These are phyloP conservation scores for Phyllachora maydis DNA, from an alignment of 2,329 filamentous ascomycete species.

Conservation along the genomic window DNA sequence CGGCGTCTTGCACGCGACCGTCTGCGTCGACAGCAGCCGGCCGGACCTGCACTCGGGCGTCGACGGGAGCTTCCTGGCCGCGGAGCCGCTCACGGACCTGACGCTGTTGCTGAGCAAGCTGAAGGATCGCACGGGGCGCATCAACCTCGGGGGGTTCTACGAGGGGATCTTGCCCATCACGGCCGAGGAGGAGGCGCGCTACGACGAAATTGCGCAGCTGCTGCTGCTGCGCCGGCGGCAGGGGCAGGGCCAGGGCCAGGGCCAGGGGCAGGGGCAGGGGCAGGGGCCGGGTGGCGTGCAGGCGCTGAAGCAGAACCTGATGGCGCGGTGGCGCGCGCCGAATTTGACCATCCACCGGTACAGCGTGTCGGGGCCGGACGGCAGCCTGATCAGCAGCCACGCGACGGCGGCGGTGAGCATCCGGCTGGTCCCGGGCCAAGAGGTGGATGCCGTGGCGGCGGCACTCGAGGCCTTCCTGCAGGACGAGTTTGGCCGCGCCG, in stretches of 20 bases:
- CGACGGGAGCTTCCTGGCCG: constrained; percentile 77
- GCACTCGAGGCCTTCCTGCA: constrained; percentile 47
- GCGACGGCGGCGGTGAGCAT: constrained; percentile 79
- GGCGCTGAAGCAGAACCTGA: constrained; percentile 63
- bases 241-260: too few relatives aligned
- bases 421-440: constrained; percentile 83
- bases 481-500: constrained; percentile 50
- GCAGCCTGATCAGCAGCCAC: constrained; percentile 75
- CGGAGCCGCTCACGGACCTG: constrained; percentile 83
- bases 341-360: constrained; percentile 88
- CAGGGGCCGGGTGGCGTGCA: constrained; percentile 35
- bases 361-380: constrained; percentile 79
- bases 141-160: constrained; percentile 78
- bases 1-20: constrained; percentile 81
- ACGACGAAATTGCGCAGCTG: constrained; percentile 64
- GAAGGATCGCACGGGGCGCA: constrained; percentile 59
- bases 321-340: constrained; percentile 88
- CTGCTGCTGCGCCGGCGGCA: constrained; percentile 52
- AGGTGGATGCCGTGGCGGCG: constrained; percentile 55
- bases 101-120: constrained; percentile 66
- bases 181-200: constrained; percentile 55
- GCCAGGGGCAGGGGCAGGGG: too few relatives aligned
- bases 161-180: constrained; percentile 62
- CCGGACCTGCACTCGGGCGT: constrained; percentile 91
- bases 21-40: constrained; percentile 68